Conservation (phyloP, 2,329 filamentous ascomycete species). For the Nannizzia gypsea region DNA sequence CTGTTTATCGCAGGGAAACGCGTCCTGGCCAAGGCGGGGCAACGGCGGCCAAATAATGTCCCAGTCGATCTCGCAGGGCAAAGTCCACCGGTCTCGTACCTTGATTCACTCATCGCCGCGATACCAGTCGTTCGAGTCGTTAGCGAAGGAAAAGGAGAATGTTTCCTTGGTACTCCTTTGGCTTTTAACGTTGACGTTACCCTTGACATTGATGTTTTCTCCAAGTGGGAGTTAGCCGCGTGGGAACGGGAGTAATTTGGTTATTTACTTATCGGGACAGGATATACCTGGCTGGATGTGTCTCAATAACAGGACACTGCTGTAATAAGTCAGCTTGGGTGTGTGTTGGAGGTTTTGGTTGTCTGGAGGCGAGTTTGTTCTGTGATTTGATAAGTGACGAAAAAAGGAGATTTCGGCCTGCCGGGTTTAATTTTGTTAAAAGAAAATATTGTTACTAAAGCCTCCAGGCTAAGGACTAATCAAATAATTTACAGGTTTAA, state of each 20-base stretch:
- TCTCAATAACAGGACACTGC: not conserved
- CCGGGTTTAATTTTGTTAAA: not conserved
- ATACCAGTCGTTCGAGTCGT: not conserved
- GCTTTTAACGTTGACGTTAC: too few relatives aligned
- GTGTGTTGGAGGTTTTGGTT: not conserved
- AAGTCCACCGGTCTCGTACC: not conserved
- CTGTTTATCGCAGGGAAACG: not conserved
- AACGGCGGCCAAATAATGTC: not conserved
- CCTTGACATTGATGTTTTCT: too few relatives aligned
- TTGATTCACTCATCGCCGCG: conserved; percentile 1
- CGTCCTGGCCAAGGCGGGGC: not conserved
- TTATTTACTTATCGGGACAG: not conserved
- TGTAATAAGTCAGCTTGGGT: not conserved
- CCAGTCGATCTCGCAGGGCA: not conserved
- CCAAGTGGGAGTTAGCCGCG: not conserved
- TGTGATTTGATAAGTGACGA: not conserved
- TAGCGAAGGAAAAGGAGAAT: not conserved
- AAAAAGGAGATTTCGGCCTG: not conserved
- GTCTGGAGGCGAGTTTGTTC: not conserved
- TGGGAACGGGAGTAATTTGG: not conserved
- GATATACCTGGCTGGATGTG: not conserved
- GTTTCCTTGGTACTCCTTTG: not conserved
- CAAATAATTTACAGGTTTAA: not conserved
- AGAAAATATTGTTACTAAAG: not conserved
- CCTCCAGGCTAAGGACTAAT: too few relatives aligned